Conservation (phyloP, 805 yeast species). For the Saccharomycodes ludwigii region DNA sequence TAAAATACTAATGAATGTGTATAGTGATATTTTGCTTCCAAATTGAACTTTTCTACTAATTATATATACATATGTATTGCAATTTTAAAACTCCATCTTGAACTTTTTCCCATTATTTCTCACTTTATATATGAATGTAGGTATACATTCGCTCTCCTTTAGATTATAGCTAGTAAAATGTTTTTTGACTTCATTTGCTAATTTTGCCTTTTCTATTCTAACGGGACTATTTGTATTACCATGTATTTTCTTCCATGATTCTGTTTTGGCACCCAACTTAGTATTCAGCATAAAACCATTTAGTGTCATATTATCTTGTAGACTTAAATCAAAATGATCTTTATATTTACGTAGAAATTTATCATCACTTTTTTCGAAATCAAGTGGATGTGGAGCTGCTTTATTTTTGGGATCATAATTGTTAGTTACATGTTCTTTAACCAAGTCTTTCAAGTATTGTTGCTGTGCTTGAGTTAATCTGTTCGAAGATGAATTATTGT, state of each 20-base stretch:
- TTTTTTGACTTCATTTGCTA: constrained; percentile 47
- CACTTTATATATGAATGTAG: constrained; percentile 80
- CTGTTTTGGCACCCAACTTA: constrained; percentile 62
- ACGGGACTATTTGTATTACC: constrained; percentile 26
- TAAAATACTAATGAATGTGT: constrained; percentile 3
- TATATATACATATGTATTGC: neutral
- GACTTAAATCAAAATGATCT: constrained; percentile 39
- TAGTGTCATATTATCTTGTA: constrained; percentile 50
- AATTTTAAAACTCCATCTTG: constrained; percentile 23
- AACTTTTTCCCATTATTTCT: constrained; percentile 48
- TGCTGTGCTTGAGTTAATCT: constrained; percentile 51
- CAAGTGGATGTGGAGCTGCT: constrained; percentile 44
- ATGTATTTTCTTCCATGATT: constrained; percentile 21
- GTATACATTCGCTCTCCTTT: constrained; percentile 76
- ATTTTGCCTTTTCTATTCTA: constrained; percentile 44
- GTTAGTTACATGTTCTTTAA: constrained; percentile 56
- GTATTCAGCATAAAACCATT: constrained; percentile 62
- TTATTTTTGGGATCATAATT: constrained; percentile 60
- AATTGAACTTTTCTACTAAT: too few species aligned
- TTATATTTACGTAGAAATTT: constrained; percentile 60
- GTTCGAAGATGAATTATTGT: too few species aligned
- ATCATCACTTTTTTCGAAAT: constrained; percentile 53
- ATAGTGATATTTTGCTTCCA: neutral
- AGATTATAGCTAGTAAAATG: constrained; percentile 53
- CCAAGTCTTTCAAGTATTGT: constrained; percentile 49